Base-by-base conservation (phyloP, 1,284 basidiomycete genomes). In the Sanguinoderma infundibulare region DNA sequence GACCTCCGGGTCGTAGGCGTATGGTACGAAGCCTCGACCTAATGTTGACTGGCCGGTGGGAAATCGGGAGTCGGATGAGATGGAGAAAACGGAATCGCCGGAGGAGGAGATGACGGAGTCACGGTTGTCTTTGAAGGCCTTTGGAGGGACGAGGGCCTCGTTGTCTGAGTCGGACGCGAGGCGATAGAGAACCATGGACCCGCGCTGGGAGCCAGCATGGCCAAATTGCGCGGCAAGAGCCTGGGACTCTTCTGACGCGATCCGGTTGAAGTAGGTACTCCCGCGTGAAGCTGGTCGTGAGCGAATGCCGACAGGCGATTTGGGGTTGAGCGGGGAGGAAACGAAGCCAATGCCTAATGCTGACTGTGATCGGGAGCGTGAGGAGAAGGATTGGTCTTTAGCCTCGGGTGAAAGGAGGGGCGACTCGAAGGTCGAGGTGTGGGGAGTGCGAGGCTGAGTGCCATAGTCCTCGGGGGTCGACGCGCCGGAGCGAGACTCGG, bases 131-230 rank as follows among this genome's bases (percentile, higher is more conserved):
- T 32, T 20, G 54, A 70, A n/a, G 3, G 67, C 55, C 46, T 66
- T 69, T 17, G 77, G 75, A 30, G 77, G 77, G 2, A 69, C 64
- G n/a, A 78, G 72, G 34, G 54, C 34, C 5, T 70, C 71, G 40
- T 22, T 69, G 73, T 56, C 53, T 50, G 79, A 77, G 47, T 79
- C 80, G 15, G 75, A 72, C 0, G 86, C 83, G 22, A 90, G 77
- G 14, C 86, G 82, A 72, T 90, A 90, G 55, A 90, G 79, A 40
- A 90, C 77, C 87, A 90, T 89, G 49, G 85, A 86, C 1, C 86
- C 85, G 50, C 82, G 74, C 34, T 74, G 74, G 35, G 71, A 68
- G 17, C 17, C 38, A 17, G 57, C 63, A 28, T 67, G 56, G 17
- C 69, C 47, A 46, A 68, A 69, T 51, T 70, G 72, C 44, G 70